Base-by-base conservation (phyloP, 495 filamentous ascomycete genomes). In the Aspergillus avenaceus region DNA sequence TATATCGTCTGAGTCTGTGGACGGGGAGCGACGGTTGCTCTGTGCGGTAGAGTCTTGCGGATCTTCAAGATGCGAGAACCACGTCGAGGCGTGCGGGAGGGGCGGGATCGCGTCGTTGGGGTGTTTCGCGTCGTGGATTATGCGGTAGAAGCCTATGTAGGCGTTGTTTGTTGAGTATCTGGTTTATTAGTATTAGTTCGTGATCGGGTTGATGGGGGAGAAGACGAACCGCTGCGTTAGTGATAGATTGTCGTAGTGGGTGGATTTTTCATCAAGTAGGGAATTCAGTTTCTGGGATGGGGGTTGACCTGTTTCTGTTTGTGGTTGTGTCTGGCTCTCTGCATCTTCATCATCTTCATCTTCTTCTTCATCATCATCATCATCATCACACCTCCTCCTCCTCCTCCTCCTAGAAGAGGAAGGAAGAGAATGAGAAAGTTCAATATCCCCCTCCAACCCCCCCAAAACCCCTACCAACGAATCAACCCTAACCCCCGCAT, bases 121-220 rank as follows among this genome's bases (percentile, higher is more conserved):
- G 61, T 90, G 75, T 48, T 81, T 76, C 14, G 88, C 81, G 53
- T 93, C 87, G 66, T 95, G 87, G 52, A 92, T 83, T 16, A 83
- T 73, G 38, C 79, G 77, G 62, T 87, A 86, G 78, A 95, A 95
- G 23, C 77, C 74, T 47, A 84, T 73, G 73, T 96, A 96, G 51
- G 83, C 73, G 66, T 92, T 91, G 66, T 93, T 77, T 8, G 74
- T 56, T n/a, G 81, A 81, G 68, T 95, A 96, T 49, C 72, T 75
- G 56, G 9, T 14, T 7, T 14, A 36, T 14, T 5, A 6, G 14
- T n/a, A 13, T 14, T 2, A 36, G 2, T 36, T 19, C 4, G 32
- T 1, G 29, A 49, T 18, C 27, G 12, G 14, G 16, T 9, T 8
- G 41, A 3, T 23, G n/a, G n/a, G n/a, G n/a, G n/a, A n/a, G n/a